Evolutionary conservation across 495 filamentous ascomycete species (phyloP).

Genomic region (Aspergillus carlsbadensis): DNA sequence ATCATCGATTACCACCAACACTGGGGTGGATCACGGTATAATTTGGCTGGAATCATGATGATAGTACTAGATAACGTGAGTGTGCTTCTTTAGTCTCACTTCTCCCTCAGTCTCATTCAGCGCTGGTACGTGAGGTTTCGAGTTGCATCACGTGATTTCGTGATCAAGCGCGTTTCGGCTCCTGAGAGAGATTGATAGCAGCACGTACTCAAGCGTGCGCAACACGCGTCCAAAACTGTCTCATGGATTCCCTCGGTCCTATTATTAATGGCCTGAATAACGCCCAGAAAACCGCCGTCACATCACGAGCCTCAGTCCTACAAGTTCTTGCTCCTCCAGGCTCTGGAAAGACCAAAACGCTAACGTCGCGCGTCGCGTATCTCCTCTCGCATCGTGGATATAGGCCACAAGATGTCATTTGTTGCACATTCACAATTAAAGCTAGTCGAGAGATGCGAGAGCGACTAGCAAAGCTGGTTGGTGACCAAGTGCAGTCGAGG

Average conservation of each 20-base stretch:
- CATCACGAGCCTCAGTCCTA: constrained; percentile 70
- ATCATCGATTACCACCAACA: background rate
- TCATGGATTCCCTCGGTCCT: constrained; percentile 32
- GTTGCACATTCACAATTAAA: constrained; percentile 97
- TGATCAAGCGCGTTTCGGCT: constrained; percentile 13
- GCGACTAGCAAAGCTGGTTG: constrained; percentile 75
- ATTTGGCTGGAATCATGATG: too few relatives aligned
- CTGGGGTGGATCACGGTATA: too few relatives aligned
- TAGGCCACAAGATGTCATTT: constrained; percentile 88
- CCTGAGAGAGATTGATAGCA: background rate
- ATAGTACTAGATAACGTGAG: too few relatives aligned
- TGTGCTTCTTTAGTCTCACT: too few relatives aligned
- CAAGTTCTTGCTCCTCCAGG: constrained; percentile 89
- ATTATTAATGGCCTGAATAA: constrained; percentile 78
- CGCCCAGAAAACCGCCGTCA: constrained; percentile 83
- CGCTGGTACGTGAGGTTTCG: background rate
- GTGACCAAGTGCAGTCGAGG: constrained; percentile 71
- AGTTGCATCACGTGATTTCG: constrained; percentile 18
- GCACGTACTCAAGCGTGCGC: background rate
- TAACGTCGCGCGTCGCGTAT: constrained; percentile 92
- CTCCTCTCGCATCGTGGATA: constrained; percentile 77
- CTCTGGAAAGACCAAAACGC: constrained; percentile 93
- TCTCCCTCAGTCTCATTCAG: background rate
- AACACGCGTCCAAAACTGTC: background rate
- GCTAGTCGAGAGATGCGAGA: constrained; percentile 95